phyloP scores from a whole-genome alignment of 306 rosid genomes.

The Rubus idaeus region DNA sequence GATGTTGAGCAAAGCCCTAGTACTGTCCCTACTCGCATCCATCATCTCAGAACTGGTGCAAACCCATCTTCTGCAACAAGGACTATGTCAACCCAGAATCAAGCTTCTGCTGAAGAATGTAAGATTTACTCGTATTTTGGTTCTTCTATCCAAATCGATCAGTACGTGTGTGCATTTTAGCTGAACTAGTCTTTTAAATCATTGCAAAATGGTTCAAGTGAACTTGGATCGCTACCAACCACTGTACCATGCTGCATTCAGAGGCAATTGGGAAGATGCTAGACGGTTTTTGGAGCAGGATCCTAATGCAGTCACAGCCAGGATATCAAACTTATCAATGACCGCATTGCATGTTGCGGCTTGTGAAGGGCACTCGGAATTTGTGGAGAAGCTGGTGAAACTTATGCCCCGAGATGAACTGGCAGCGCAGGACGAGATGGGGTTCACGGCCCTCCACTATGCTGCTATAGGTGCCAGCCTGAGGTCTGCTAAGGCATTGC shows the following conservation, averaged over 20 bases:
- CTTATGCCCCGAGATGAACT: background rate
- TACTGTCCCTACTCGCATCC: background rate
- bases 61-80: background rate
- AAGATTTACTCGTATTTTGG: background rate
- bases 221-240: constrained; percentile 35
- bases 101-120: background rate
- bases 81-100: background rate
- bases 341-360: constrained; percentile 20
- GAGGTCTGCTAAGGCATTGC: constrained; percentile 43
- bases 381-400: constrained; percentile 12
- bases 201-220: background rate
- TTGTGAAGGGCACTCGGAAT: constrained; percentile 11
- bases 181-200: background rate
- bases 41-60: background rate
- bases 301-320: constrained; percentile 40
- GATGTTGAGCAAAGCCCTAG: background rate
- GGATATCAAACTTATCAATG: constrained; percentile 23
- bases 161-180: background rate
- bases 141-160: background rate
- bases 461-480: constrained; percentile 34
- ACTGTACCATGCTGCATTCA: constrained; percentile 40
- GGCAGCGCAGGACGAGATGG: background rate
- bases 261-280: constrained; percentile 51
- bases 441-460: constrained; percentile 11
- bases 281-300: constrained; percentile 34